Conservation (phyloP, 768 basidiomycete species). For the Serpula lacrymans region DNA sequence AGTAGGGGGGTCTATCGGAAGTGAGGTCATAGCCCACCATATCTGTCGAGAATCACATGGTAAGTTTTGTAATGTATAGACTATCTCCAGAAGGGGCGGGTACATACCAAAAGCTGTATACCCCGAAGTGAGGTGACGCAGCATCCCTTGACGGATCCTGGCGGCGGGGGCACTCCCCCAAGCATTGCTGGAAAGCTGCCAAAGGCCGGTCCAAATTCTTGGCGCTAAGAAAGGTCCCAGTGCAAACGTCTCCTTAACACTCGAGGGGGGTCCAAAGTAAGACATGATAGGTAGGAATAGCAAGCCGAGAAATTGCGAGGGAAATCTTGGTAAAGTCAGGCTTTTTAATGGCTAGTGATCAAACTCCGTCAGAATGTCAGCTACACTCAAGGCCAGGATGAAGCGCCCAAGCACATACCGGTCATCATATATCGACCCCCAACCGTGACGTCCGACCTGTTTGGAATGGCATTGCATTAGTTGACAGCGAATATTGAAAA, state of each 20-base stretch:
- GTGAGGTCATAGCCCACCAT: constrained; percentile 44
- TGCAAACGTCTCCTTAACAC: constrained; percentile 41
- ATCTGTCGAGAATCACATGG: constrained; percentile 31
- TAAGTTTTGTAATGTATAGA: no score
- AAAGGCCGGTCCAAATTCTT: constrained; percentile 74
- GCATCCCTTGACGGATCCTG: constrained; percentile 68
- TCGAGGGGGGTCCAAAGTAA: constrained; percentile 7
- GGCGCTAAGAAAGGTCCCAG: constrained; percentile 58
- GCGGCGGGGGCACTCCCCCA: constrained; percentile 74
- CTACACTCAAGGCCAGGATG: no score
- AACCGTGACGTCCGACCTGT: no score
- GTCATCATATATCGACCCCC: no score
- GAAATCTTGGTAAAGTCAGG: constrained; percentile 6
- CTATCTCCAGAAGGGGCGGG: not conserved
- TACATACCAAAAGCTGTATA: constrained; percentile 46
- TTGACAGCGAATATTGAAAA: no score
- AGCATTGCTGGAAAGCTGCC: constrained; percentile 84
- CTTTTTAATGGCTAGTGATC: constrained; percentile 22
- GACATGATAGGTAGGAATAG: constrained; percentile 18
- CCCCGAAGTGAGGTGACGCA: constrained; percentile 52
- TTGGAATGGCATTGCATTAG: no score
- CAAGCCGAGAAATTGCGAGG: constrained; percentile 6
- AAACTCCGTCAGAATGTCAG: constrained; percentile 29
- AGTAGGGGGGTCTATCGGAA: constrained; percentile 6
- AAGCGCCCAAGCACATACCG: no score